Evolutionary conservation across 129 eudicot species (phyloP).

Genomic region (Tagetes patula): DNA sequence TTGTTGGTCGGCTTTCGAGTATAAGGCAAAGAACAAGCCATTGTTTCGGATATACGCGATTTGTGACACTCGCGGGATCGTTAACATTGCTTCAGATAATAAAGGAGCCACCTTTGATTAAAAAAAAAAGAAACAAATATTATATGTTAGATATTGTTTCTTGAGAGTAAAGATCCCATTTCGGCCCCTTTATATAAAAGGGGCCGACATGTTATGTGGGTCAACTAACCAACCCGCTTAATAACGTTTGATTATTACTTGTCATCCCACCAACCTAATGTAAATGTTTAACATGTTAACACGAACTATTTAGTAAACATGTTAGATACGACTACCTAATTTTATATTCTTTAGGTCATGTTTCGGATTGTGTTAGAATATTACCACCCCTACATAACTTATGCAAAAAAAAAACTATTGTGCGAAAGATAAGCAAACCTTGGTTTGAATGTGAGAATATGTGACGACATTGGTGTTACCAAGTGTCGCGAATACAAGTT

Average conservation of each 20-base stretch:
- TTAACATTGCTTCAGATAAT: conserved; percentile 53
- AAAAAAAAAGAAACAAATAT: neutral
- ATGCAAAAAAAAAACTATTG: neutral
- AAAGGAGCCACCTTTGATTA: conserved; percentile 55
- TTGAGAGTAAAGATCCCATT: neutral
- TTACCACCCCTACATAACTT: neutral
- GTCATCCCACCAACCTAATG: no score
- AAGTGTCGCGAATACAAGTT: conserved; percentile 22
- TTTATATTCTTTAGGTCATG: no score
- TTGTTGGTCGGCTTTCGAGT: conserved; percentile 21
- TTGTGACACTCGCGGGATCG: conserved; percentile 53
- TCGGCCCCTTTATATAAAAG: neutral
- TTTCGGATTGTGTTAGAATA: no score
- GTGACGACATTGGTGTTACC: conserved; percentile 25
- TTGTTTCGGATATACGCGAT: conserved; percentile 51
- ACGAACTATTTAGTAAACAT: no score
- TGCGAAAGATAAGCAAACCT: conserved; percentile 30
- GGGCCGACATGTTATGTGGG: neutral
- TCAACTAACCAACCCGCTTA: neutral
- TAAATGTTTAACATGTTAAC: no score
- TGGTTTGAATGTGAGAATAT: conserved; percentile 32
- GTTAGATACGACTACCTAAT: no score
- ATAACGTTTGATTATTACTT: no score
- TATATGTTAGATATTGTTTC: neutral
- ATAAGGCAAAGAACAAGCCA: conserved; percentile 55